Base-by-base conservation (phyloP, 73 alveolate genomes). In the Symbiodinium pilosum region DNA sequence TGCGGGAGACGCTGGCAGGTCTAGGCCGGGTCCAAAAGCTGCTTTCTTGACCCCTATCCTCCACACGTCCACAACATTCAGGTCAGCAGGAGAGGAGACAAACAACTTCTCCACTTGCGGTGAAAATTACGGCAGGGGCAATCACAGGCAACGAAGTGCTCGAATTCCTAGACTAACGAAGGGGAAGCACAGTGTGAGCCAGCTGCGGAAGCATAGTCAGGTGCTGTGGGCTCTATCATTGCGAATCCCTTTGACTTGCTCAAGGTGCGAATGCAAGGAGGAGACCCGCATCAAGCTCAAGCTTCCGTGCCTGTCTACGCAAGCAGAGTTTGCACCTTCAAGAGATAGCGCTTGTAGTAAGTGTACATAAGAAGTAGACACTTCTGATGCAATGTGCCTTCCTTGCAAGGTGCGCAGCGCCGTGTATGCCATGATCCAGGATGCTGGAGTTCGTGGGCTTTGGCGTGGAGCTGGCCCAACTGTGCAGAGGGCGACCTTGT, bases 201-300 rank as follows among this genome's bases (percentile, higher is more conserved):
- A n/a, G n/a, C n/a, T n/a, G n/a, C n/a, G n/a, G n/a, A n/a, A n/a
- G n/a, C n/a, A n/a, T n/a, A n/a, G 96, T 73, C 99, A 71, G 99
- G 99, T 30, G 92, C 94, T 12, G 86, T 98, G 6, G 99, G 99
- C 54, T 86, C 99, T 41, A 51, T 94, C 34, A 52, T 99, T 34
- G 99, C 99, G 34, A 99, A 92, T 59, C 99, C 99, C 4, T 69
- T 99, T 28, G 99, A 99, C 93, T 40, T 99, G 69, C 75, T 99
- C 52, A 99, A 99, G 94, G 99, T 99, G 6, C 94, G 99, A 39
- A 99, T 99, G 99, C 99, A 99, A 77, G 99, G 71, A 56, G 86
- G 86, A 56, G 95, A 43, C 43, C 38, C 32, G 11, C 38, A 38
- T 47, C 84, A 52, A 51, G 43, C 94, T 87, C 94, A 44, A 7